A percentile compares a stretch with the other conserved stretches of the same genome.
Conservation (phyloP, 768 basidiomycete species). For the Krasilnikovozyma curviuscula region DNA sequence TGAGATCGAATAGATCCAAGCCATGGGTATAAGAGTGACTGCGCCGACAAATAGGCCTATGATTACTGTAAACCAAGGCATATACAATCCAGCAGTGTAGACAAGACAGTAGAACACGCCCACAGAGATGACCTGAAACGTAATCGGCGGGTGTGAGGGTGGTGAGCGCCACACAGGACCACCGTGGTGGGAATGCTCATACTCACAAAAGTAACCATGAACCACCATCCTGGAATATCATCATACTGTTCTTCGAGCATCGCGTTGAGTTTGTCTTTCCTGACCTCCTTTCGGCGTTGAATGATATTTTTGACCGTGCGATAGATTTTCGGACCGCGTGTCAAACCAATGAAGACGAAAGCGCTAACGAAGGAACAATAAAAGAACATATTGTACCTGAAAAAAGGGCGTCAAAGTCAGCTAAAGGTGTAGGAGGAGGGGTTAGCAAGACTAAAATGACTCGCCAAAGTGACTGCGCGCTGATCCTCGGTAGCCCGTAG, state of each 20-base stretch:
- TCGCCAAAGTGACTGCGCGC: too few relatives aligned
- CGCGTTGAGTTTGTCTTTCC: background rate
- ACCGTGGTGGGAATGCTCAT: too few relatives aligned
- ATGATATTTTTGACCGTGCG: too few relatives aligned
- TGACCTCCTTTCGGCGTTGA: background rate
- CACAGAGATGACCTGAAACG: background rate
- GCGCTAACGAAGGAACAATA: too few relatives aligned
- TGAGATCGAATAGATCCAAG: background rate
- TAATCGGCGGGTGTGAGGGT: background rate
- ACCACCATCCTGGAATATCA: too few relatives aligned
- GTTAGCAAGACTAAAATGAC: too few relatives aligned
- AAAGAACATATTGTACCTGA: too few relatives aligned
- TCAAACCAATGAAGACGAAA: background rate
- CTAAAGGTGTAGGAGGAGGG: too few relatives aligned
- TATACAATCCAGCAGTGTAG: background rate
- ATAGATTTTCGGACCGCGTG: background rate
- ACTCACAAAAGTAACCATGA: too few relatives aligned
- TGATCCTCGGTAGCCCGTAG: too few relatives aligned
- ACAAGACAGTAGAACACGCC: background rate
- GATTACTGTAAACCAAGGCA: background rate
- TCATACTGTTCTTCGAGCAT: too few relatives aligned
- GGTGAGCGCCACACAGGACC: background rate
- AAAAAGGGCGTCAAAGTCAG: too few relatives aligned
- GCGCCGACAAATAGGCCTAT: background rate
- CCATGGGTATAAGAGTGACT: background rate